These are phyloP conservation scores for Simplicillium sp. DNA, from an alignment of 2,329 filamentous ascomycete genomes.

Conservation along the genomic window DNA sequence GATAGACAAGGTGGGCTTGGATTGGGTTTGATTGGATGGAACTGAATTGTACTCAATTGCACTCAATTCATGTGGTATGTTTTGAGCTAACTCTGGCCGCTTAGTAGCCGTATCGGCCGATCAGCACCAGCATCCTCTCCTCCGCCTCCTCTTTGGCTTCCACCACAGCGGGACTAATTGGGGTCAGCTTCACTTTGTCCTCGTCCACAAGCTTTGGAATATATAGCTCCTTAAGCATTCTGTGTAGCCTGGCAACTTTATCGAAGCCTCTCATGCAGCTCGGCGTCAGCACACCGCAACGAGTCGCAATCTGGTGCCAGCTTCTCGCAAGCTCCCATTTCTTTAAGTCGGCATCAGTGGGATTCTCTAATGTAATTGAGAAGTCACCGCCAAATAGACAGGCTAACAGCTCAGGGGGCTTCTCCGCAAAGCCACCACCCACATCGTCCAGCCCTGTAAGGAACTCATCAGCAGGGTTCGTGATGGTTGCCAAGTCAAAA, in stretches of 20 bases:
- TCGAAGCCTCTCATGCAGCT: background rate
- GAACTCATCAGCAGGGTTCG: slow-evolving; percentile 16
- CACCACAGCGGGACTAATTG: too few relatives aligned
- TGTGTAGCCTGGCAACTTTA: background rate
- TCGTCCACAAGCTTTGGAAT: too few relatives aligned
- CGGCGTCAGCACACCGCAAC: background rate
- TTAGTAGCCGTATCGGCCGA: too few relatives aligned
- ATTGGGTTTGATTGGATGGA: too few relatives aligned
- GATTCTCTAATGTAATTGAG: background rate
- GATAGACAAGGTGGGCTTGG: too few relatives aligned
- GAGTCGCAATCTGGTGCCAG: background rate
- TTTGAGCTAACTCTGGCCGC: too few relatives aligned
- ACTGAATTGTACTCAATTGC: too few relatives aligned
- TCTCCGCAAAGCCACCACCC: background rate
- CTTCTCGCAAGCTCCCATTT: background rate
- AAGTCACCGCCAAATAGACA: slow-evolving; percentile 2
- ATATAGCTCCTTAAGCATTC: too few relatives aligned
- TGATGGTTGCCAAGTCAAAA: slow-evolving; percentile 15
- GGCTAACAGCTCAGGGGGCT: background rate
- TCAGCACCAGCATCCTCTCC: too few relatives aligned
- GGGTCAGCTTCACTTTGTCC: too few relatives aligned
- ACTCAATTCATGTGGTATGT: too few relatives aligned
- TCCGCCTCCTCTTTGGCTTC: too few relatives aligned
- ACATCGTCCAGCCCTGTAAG: slow-evolving; percentile 7
- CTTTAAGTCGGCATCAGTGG: background rate